A percentile compares a stretch with the other conserved stretches of the same genome.
These are phyloP conservation scores for Claviceps citrina DNA, from an alignment of 2,329 filamentous ascomycete species.

Conservation along the genomic window DNA sequence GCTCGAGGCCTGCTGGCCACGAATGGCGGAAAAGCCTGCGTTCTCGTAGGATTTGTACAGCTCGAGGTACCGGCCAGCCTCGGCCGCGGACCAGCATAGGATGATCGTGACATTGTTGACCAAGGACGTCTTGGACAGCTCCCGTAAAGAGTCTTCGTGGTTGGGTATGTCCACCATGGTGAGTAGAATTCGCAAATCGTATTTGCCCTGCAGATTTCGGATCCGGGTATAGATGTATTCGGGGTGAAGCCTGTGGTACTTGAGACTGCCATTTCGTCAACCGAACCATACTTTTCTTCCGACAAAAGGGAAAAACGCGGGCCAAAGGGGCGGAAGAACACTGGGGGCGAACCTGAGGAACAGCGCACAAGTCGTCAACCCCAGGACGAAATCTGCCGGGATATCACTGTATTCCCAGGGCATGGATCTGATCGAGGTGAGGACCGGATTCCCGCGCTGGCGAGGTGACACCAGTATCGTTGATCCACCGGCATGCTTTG, in stretches of 20 bases:
- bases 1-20: constrained; percentile 65
- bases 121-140: constrained; percentile 80
- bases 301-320: not conserved
- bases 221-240: constrained; percentile 97
- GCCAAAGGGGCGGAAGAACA: too few species aligned
- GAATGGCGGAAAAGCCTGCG: constrained; percentile 64
- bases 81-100: constrained; percentile 84
- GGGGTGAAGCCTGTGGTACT: constrained; percentile 92
- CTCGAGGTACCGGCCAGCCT: constrained; percentile 87
- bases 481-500: constrained; percentile 49
- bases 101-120: constrained; percentile 88
- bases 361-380: constrained; percentile 72
- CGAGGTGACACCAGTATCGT: constrained; percentile 80
- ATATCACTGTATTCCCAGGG: constrained; percentile 97
- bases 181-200: constrained; percentile 71
- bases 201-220: constrained; percentile 67
- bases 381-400: constrained; percentile 83
- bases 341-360: constrained; percentile 48
- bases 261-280: constrained; percentile 39
- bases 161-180: constrained; percentile 91
- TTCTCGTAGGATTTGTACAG: constrained; percentile 91
- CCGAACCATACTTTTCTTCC: not conserved
- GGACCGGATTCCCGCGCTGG: constrained; percentile 87
- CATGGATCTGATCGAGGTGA: constrained; percentile 65
- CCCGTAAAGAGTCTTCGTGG: constrained; percentile 77